These are phyloP conservation scores for Phylloporus sp. DNA, from an alignment of 768 basidiomycete species.

Conservation along the genomic window DNA sequence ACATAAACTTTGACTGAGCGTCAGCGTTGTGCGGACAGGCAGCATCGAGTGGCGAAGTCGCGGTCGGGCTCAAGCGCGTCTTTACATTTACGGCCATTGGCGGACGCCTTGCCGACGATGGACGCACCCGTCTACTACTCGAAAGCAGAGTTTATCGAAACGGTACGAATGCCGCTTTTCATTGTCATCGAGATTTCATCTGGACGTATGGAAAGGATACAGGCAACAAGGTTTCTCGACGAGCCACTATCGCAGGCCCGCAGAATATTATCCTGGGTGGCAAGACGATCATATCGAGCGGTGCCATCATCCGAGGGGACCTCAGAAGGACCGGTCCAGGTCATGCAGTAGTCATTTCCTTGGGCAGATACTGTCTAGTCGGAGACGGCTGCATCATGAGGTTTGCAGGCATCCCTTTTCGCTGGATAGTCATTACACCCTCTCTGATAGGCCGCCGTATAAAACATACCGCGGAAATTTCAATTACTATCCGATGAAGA, in stretches of 20 bases:
- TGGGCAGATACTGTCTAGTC: constrained; percentile 90
- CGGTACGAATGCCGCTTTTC: constrained; percentile 41
- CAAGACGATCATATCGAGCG: constrained; percentile 90
- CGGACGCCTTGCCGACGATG: constrained; percentile 37
- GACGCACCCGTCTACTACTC: constrained; percentile 75
- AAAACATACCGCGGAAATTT: constrained; percentile 88
- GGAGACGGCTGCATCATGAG: constrained; percentile 88
- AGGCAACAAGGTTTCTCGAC: constrained; percentile 92
- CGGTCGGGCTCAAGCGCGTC: background rate
- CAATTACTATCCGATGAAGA: constrained; percentile 98
- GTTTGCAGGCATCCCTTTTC: constrained; percentile 35
- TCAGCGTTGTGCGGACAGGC: constrained; percentile 1
- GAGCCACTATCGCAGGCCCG: constrained; percentile 86
- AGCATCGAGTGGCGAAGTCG: constrained; percentile 3
- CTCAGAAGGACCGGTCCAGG: constrained; percentile 84
- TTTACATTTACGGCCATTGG: constrained; percentile 1
- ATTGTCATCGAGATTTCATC: background rate
- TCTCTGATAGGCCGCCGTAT: constrained; percentile 62
- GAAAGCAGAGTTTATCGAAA: constrained; percentile 84
- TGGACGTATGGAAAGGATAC: constrained; percentile 59
- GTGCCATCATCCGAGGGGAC: constrained; percentile 91
- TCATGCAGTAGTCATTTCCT: constrained; percentile 88
- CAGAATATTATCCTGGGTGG: constrained; percentile 97
- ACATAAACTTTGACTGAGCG: constrained; percentile 12
- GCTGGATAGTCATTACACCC: background rate